These are phyloP conservation scores for Pyrenula aspistea DNA, from an alignment of 495 filamentous ascomycete species.

Conservation along the genomic window DNA sequence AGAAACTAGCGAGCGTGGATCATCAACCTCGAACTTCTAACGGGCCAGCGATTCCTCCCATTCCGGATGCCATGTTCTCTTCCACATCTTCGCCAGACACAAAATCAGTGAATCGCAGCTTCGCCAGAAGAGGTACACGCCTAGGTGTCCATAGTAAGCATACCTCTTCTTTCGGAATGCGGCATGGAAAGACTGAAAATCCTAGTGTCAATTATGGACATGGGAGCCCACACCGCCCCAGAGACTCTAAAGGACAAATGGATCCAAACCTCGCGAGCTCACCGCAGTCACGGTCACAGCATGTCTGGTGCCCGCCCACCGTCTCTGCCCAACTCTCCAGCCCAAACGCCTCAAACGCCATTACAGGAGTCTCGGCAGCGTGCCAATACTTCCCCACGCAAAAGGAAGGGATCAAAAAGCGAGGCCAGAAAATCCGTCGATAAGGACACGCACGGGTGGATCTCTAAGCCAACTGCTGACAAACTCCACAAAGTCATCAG, in stretches of 20 bases:
- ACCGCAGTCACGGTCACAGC: background rate
- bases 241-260: conserved; percentile 1
- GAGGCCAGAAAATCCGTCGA: background rate
- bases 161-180: background rate
- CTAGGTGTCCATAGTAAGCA: background rate
- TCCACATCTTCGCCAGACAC: background rate
- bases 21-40: background rate
- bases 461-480: background rate
- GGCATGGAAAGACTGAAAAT: background rate
- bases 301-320: background rate
- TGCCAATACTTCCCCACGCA: background rate
- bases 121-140: background rate
- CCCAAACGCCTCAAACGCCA: background rate
- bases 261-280: background rate
- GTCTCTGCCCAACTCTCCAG: background rate
- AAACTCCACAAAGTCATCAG: background rate
- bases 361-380: background rate
- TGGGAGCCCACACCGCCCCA: background rate
- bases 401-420: background rate
- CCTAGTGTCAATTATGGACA: background rate
- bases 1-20: background rate
- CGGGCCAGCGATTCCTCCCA: background rate
- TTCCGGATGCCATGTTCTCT: background rate
- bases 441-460: background rate
- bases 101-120: background rate